These are phyloP conservation scores for Thoreauomyces humboldtii DNA, from an alignment of 192 early-diverging fungal species.

Conservation along the genomic window DNA sequence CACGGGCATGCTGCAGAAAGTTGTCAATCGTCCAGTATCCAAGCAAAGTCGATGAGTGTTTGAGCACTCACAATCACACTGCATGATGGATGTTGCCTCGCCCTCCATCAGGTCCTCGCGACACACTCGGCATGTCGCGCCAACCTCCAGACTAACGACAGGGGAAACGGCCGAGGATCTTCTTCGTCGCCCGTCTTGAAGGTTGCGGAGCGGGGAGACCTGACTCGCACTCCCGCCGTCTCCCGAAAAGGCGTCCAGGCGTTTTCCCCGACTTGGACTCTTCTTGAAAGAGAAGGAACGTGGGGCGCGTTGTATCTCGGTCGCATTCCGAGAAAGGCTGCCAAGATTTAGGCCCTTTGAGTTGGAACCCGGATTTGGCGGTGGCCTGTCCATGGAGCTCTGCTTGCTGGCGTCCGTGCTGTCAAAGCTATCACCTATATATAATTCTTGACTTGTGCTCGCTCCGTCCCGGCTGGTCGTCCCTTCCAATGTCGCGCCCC, in stretches of 20 bases:
- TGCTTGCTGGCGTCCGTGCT: too few relatives aligned
- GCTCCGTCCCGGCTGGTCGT: too few relatives aligned
- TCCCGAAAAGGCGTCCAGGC: slow-evolving; percentile 3
- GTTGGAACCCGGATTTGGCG: too few relatives aligned
- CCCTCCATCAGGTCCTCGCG: slow-evolving; percentile 21
- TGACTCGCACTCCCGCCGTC: background rate
- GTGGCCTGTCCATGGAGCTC: too few relatives aligned
- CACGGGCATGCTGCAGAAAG: slow-evolving; percentile 46
- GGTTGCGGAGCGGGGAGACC: background rate
- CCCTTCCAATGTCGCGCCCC: too few relatives aligned
- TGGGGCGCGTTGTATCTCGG: background rate
- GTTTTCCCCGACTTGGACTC: background rate
- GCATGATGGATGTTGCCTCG: slow-evolving; percentile 19
- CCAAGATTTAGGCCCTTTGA: too few relatives aligned
- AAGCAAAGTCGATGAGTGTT: too few relatives aligned
- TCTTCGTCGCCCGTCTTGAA: background rate
- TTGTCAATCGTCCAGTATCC: too few relatives aligned
- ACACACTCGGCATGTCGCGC: slow-evolving; percentile 31
- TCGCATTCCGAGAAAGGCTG: slow-evolving; percentile 9
- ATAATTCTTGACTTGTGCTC: too few relatives aligned
- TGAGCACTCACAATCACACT: slow-evolving; percentile 41
- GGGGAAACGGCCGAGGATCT: background rate
- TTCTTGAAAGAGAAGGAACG: slow-evolving; percentile 13
- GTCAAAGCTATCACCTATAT: too few relatives aligned
- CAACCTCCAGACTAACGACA: slow-evolving; percentile 21